Evolutionary conservation across 352 stramenopile species (phyloP), one percentile per base, ranked within the genome.

Genomic region (Pythium graminicola): DNA sequence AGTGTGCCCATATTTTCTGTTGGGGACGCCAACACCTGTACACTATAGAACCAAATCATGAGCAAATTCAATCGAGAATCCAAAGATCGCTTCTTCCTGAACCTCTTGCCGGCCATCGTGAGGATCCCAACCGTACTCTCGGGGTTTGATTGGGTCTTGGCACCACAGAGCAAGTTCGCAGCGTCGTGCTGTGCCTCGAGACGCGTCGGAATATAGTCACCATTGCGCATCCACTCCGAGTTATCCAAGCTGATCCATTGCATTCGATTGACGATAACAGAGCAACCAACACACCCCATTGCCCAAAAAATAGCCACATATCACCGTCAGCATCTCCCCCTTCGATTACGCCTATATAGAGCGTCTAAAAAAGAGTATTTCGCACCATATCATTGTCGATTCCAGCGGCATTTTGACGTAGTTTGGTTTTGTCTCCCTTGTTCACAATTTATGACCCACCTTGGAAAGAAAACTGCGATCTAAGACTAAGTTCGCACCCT

Each of bases 171-270:
- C 38, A 99, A 65, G 64, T 99, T 99, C 27, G 95, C 95, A 6
- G 97, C 97, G 73, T 99, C 97, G 63, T 98, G 86, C 69, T 99
- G 97, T 5, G 96, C 95, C 62, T 99, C 95, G 46, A 99, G 76
- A 48, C 97, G 92, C 46, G 95, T 98, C 41, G 96, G 96, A 60
- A 98, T 89, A 82, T 99, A 99, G 74, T 99, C 97, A 36, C 97
- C 97, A 74, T 99, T 99, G 38, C 97, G 89, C 95, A 98, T 98
- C 81, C 86, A 98, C 71, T 99, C 93, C 57, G 93, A 98, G 68
- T 97, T 98, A 73, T 99, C 96, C 63, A 99, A 59, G 54, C 81
- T 93, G 49, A 31, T 57, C 41, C 31, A 41, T 24, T 23, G 42
- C 23, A 38, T 62, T 62, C 40, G 39, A 20, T 11, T 45, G 17